phyloP scores from a whole-genome alignment of 305 asterid species.

The Fraxinus angustifolia region DNA sequence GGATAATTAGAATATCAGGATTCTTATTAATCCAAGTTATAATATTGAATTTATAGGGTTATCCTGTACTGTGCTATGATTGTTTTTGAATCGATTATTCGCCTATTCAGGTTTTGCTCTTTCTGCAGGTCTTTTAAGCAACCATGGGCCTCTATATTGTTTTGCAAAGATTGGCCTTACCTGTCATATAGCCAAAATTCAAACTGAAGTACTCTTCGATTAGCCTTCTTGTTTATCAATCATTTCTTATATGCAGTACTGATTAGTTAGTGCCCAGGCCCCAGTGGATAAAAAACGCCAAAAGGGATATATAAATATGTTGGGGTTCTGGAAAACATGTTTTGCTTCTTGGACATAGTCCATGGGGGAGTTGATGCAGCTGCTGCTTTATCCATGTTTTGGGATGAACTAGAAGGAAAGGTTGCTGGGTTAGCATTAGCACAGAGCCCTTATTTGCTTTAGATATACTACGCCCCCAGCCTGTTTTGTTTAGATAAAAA shows the following conservation, averaged over 20 bases:
- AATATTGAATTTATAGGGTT: background rate
- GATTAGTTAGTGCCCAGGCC: constrained; percentile 25
- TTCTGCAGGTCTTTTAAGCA: constrained; percentile 47
- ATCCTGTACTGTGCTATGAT: too few relatives aligned
- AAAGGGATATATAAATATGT: constrained; percentile 45
- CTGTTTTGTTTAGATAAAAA: too few relatives aligned
- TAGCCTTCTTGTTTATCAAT: background rate
- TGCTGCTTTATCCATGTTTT: constrained; percentile 44
- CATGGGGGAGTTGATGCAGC: constrained; percentile 48
- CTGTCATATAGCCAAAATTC: constrained; percentile 91
- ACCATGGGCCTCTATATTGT: constrained; percentile 48
- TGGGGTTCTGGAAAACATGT: constrained; percentile 49
- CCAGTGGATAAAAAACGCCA: constrained; percentile 42
- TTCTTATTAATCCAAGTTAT: background rate
- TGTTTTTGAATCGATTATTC: too few relatives aligned
- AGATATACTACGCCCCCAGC: constrained; percentile 1
- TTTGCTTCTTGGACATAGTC: constrained; percentile 50
- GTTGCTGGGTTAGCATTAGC: constrained; percentile 47
- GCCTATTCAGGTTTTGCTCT: background rate
- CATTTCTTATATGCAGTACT: background rate
- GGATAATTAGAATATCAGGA: too few relatives aligned
- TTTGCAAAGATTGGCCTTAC: constrained; percentile 85
- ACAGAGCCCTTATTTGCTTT: constrained; percentile 49
- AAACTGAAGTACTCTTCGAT: constrained; percentile 64
- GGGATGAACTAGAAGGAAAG: constrained; percentile 44